phyloP scores from a whole-genome alignment of 345 rosid genomes.

The Eucalyptus curtisii region DNA sequence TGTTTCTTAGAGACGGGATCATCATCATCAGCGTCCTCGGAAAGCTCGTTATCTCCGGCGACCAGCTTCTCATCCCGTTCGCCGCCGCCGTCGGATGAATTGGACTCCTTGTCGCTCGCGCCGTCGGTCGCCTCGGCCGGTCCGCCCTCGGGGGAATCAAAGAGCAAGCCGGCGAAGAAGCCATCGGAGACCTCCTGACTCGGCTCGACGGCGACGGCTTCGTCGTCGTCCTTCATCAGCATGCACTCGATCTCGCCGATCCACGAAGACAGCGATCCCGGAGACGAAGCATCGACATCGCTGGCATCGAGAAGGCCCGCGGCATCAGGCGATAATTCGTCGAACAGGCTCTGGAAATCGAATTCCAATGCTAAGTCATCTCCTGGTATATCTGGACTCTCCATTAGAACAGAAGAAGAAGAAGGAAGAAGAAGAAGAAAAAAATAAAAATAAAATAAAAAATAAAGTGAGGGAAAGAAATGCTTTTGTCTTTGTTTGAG shows the following conservation, averaged over 20 bases:
- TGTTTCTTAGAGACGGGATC: slow-evolving; percentile 43
- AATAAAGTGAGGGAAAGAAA: not conserved
- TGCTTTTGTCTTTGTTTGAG: not conserved
- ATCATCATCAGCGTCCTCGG: slow-evolving; percentile 10
- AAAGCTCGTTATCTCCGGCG: not conserved
- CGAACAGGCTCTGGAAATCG: slow-evolving; percentile 9
- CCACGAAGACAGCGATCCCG: slow-evolving; percentile 20
- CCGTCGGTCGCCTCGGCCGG: slow-evolving; percentile 3
- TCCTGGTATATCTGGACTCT: not conserved
- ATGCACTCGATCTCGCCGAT: slow-evolving; percentile 31
- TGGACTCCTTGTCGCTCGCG: not conserved
- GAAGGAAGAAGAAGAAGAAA: not conserved
- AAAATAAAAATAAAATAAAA: not conserved
- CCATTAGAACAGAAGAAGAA: not conserved
- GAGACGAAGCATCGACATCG: slow-evolving; percentile 1
- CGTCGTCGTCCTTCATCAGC: slow-evolving; percentile 35
- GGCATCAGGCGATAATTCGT: not conserved
- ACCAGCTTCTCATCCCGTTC: not conserved
- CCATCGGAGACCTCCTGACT: slow-evolving; percentile 3
- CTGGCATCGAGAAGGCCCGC: not conserved
- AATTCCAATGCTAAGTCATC: slow-evolving; percentile 7
- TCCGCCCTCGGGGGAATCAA: slow-evolving; percentile 13
- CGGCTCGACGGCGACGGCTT: not conserved
- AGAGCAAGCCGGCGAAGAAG: slow-evolving; percentile 30
- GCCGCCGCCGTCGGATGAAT: not conserved